These are phyloP conservation scores for Chiua sp. DNA, from an alignment of 1,284 basidiomycete genomes.

Conservation along the genomic window DNA sequence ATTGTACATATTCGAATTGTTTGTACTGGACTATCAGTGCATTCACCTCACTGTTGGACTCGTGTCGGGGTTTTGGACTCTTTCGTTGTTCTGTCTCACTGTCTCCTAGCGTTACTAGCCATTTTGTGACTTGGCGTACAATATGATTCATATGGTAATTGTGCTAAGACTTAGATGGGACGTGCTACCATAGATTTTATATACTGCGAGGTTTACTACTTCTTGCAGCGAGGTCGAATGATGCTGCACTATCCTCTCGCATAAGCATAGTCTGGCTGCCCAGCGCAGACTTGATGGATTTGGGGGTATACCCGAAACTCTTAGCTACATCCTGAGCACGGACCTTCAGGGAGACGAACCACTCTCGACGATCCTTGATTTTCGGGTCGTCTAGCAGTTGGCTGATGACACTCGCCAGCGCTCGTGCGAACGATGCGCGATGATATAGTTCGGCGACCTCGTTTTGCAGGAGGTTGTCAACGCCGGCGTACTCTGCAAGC, in stretches of 20 bases:
- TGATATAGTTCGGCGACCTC: conserved; percentile 22
- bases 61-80: not conserved
- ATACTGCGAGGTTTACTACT: conserved; percentile 32
- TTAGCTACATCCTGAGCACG: conserved; percentile 23
- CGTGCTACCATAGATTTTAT: conserved; percentile 12
- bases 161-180: not conserved
- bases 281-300: conserved; percentile 17
- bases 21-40: not conserved
- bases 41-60: conserved; percentile 4
- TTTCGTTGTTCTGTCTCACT: not conserved
- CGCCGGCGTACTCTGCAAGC: conserved; percentile 52
- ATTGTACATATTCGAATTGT: not conserved
- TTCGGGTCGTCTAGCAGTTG: conserved; percentile 25
- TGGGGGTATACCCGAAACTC: conserved; percentile 11
- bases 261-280: conserved; percentile 17
- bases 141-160: conserved; percentile 13
- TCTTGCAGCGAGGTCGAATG: conserved; percentile 34
- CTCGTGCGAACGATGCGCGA: conserved; percentile 34
- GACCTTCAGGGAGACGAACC: conserved; percentile 26
- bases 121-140: not conserved
- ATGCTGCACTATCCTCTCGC: conserved; percentile 28
- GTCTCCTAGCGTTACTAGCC: conserved; percentile 4
- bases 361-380: conserved; percentile 17
- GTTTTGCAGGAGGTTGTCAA: conserved; percentile 34
- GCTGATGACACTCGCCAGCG: conserved; percentile 20